Base-by-base conservation (phyloP, 2,329 filamentous ascomycete species). In the Chaetomiaceae sp. region DNA sequence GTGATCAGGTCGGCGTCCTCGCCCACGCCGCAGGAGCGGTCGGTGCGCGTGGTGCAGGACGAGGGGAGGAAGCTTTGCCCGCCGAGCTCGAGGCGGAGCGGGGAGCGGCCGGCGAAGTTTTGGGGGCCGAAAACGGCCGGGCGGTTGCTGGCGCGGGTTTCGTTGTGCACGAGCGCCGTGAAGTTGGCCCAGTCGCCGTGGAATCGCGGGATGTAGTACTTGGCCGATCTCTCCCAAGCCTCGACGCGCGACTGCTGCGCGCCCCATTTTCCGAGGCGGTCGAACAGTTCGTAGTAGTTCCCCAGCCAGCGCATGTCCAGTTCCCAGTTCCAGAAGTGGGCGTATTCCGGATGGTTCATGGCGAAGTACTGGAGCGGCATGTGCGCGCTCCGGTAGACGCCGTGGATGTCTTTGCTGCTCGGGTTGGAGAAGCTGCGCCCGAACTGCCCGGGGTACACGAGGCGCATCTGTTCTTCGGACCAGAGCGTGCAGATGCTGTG, bases 381-480 rank as follows among this genome's bases (percentile, higher is more conserved):
- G 62, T 86, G 81, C 2, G 80, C 75, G 32, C 78, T 80, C 44
- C 87, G 80, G 69, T 87, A 87, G 45, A 89, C 84, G 3, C 86
- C 84, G 44, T 86, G 84, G 25, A 88, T 75, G 48, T 81, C 78
- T 13, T 73, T 75, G 58, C 79, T 70, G 52, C 75, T 76, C 6
- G 78, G 78, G 64, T 81, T 80, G 50, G 78, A 73, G 62, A 85
- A 82, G 1, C 84, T 80, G 40, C 85, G 81, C 61, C 86, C 84
- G n/a, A 90, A 85, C 36, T 82, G 79, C 2, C 81, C 81, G 55
- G 79, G 69, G 64, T 95, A 95, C 67, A 89, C 84, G 51, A 91
- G 76, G 52, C 79, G 77, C 87, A 95, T 92, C 69, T 92, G 88
- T 48, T 82, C 78, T 67, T 94, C 89, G 2, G 88, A 90, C 90